A percentile compares a stretch with the other conserved stretches of the same genome.
Conservation (phyloP, 2,329 filamentous ascomycete species). For the Sclerotinia minor region DNA sequence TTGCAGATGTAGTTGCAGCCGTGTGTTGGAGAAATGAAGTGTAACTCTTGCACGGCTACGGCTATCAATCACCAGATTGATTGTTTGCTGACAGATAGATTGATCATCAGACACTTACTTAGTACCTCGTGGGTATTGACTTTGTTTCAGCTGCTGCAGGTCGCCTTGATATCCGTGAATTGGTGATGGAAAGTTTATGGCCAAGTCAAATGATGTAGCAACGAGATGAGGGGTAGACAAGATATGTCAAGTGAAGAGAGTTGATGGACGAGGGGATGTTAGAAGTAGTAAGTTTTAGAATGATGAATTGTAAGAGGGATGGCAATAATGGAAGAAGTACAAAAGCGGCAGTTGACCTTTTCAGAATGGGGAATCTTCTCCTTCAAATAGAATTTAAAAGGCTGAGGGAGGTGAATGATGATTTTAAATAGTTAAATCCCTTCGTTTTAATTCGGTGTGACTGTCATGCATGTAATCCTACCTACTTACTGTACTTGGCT, state of each 20-base stretch:
- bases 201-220: conserved; percentile 7
- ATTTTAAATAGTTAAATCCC: neutral
- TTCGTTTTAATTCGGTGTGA: neutral
- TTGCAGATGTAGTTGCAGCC: neutral
- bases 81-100: conserved; percentile 23
- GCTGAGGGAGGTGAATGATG: neutral
- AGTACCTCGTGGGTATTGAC: conserved; percentile 15
- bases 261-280: neutral
- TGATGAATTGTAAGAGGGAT: neutral
- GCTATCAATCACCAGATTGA: conserved; percentile 12
- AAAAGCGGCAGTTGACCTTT: neutral
- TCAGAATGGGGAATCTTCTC: neutral
- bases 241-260: neutral
- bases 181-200: neutral
- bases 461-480: conserved; percentile 1
- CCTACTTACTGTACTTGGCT: neutral
- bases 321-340: neutral
- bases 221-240: too few relatives aligned
- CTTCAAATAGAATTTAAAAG: neutral
- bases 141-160: conserved; percentile 20
- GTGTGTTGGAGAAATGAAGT: conserved; percentile 11
- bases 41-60: conserved; percentile 21
- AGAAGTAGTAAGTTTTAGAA: neutral
- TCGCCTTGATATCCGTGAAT: conserved; percentile 14
- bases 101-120: conserved; percentile 25